Evolutionary conservation across 2,329 filamentous ascomycete species (phyloP), one percentile per base, ranked within the genome.

Genomic region (Ophiostoma tasmaniense): DNA sequence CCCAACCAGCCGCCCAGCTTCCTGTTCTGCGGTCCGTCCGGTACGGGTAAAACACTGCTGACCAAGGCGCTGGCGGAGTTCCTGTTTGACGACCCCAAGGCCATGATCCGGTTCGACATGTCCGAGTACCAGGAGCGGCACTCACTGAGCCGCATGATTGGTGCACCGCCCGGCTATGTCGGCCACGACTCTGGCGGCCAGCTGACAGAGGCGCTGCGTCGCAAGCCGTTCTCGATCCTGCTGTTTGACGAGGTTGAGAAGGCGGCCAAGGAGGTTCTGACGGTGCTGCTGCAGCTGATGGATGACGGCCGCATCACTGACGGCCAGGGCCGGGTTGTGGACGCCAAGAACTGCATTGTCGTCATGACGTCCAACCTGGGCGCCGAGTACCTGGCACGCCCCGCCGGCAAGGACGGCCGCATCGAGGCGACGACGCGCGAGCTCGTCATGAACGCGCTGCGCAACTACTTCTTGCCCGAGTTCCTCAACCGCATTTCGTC

Each of bases 71-170:
- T 99, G 70, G 95, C 95, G 66, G 95, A 99, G 79, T 99, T 99
- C 82, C 84, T 99, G 35, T 99, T 99, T 81, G 95, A 99, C 77
- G 95, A 99, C 74, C 82, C 94, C 33, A 97, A 97, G 82, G 84
- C 94, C 42, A 98, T 99, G 95, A 97, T 99, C 75, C 90, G 95
- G 52, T 96, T 99, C 81, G 95, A 99, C 78, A 99, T 99, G 95
- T 98, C 94, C 5, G 95, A 99, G 80, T 99, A 99, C 79, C 96
- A 99, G 79, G 95, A 99, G 80, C 90, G 94, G 5, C 95, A 99
- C 78, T 90, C 94, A 0, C 86, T 99, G 17, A 96, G 92, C 77
- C 89, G 95, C 71, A 97, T 99, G 92, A 99, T 99, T 74, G 95
- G 95, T 77, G 93, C 95, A 25, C 95, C 95, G 25, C 95, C 95